Percentiles rank a stretch among this genome's conserved stretches.
Evolutionary conservation across 495 filamentous ascomycete species (phyloP).

Genomic region (Platismatia glauca): DNA sequence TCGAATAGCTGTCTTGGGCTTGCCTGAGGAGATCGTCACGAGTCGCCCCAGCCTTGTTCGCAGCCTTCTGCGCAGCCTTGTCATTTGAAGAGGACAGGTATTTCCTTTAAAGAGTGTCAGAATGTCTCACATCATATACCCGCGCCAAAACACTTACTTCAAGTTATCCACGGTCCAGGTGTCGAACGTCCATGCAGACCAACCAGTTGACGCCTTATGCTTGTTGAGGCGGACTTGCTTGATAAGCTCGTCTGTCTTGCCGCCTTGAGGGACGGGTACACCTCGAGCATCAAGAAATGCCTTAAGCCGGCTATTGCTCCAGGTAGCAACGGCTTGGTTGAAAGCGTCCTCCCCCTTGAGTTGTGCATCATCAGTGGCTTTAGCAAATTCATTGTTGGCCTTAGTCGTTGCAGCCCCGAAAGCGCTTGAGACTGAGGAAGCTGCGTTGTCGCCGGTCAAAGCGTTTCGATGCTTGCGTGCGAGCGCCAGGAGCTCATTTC

Average conservation of each 20-base stretch:
- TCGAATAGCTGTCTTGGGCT: constrained; percentile 61
- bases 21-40: constrained; percentile 64
- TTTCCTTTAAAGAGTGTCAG: constrained; percentile 37
- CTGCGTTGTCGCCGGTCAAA: constrained; percentile 57
- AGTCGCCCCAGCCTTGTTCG: constrained; percentile 53
- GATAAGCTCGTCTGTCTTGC: constrained; percentile 71
- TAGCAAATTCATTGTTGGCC: constrained; percentile 67
- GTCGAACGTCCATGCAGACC: constrained; percentile 75
- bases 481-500: constrained; percentile 83
- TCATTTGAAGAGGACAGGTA: constrained; percentile 62
- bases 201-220: constrained; percentile 64
- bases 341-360: constrained; percentile 61
- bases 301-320: constrained; percentile 72
- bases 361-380: constrained; percentile 62
- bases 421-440: constrained; percentile 52
- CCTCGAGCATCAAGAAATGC: constrained; percentile 50
- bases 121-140: neutral
- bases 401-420: constrained; percentile 75
- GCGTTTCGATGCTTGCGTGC: constrained; percentile 80
- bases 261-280: constrained; percentile 62
- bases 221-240: constrained; percentile 62
- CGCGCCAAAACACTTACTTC: constrained; percentile 38
- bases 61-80: constrained; percentile 50
- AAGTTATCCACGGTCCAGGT: constrained; percentile 72
- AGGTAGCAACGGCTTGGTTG: constrained; percentile 49